Conservation (phyloP, 2,329 filamentous ascomycete species). For the Aspergillus luchuensis region DNA sequence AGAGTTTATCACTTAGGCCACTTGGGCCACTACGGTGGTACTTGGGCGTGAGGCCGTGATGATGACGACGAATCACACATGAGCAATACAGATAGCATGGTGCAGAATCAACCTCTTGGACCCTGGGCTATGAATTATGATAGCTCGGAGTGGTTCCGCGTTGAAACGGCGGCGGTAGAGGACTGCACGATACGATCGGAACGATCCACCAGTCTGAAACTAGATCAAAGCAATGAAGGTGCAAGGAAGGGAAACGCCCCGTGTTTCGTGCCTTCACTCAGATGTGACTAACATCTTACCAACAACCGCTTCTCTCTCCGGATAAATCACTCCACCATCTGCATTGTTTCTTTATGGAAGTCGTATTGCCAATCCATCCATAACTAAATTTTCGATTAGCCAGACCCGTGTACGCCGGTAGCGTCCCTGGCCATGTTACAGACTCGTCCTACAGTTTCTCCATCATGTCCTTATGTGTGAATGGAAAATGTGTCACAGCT, state of each 20-base stretch:
- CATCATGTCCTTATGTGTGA: no score
- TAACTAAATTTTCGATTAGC: no score
- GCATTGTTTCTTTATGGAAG: no score
- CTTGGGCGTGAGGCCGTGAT: neutral
- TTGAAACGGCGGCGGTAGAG: neutral
- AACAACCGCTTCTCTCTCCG: no score
- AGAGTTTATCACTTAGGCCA: neutral
- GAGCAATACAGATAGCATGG: neutral
- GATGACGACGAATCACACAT: neutral
- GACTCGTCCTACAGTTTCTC: no score
- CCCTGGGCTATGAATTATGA: neutral
- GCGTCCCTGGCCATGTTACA: no score
- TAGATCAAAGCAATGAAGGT: neutral
- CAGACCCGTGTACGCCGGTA: no score
- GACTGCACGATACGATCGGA: neutral
- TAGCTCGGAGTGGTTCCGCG: neutral
- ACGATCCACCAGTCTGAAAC: neutral
- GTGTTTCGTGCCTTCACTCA: neutral
- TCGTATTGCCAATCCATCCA: no score
- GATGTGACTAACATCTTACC: neutral
- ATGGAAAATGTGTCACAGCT: no score
- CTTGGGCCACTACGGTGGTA: neutral
- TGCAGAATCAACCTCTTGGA: neutral
- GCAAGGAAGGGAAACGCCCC: neutral
- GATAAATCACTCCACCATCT: no score